Conservation (phyloP, 345 rosid species). For the Garcia nutans region DNA sequence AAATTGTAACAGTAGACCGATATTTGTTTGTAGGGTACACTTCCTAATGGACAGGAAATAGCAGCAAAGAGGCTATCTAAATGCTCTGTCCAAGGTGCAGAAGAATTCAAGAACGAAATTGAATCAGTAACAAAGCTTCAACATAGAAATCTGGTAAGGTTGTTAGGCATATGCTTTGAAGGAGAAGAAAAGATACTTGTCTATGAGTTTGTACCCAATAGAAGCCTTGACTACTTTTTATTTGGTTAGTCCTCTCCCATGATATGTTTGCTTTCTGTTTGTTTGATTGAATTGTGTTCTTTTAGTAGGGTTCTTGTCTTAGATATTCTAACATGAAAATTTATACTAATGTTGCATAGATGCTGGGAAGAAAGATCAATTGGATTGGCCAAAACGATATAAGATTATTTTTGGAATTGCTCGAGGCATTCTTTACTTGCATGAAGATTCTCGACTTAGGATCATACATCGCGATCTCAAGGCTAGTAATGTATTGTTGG, state of each 20-base stretch:
- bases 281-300: background rate
- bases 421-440: constrained; percentile 11
- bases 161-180: constrained; percentile 11
- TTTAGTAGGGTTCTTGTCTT: no score
- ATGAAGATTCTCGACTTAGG: constrained; percentile 13
- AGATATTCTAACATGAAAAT: background rate
- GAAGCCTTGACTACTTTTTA: constrained; percentile 14
- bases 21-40: background rate
- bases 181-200: constrained; percentile 14
- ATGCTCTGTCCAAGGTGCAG: constrained; percentile 6
- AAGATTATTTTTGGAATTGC: constrained; percentile 6
- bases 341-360: background rate
- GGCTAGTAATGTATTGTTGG: constrained; percentile 9
- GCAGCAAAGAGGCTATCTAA: constrained; percentile 6
- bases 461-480: constrained; percentile 9
- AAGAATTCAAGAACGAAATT: constrained; percentile 9
- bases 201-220: constrained; percentile 18
- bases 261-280: background rate
- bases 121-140: constrained; percentile 1
- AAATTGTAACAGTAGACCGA: background rate
- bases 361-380: background rate
- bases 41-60: constrained; percentile 8
- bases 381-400: constrained; percentile 11
- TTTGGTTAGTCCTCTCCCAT: constrained; percentile 10
- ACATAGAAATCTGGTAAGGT: constrained; percentile 12